Percentiles rank a stretch among this genome's conserved stretches.
Conservation (phyloP, 1,284 basidiomycete species). For the Ustilago sp. region DNA sequence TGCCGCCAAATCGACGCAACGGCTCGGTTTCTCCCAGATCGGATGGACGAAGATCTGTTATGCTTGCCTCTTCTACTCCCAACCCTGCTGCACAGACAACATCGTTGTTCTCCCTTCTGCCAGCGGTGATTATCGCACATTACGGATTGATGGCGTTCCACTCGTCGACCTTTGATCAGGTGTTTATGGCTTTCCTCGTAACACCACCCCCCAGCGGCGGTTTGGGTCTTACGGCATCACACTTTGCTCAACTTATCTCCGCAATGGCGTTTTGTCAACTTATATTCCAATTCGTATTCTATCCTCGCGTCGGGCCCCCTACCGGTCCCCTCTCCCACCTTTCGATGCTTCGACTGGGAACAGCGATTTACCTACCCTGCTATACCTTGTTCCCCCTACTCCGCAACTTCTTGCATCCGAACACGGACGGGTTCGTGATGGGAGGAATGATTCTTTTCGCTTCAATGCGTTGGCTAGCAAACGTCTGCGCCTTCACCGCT, state of each 20-base stretch:
- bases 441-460: constrained; percentile 70
- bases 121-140: constrained; percentile 66
- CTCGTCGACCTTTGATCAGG: constrained; percentile 68
- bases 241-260: constrained; percentile 69
- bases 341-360: constrained; percentile 66
- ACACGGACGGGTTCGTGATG: constrained; percentile 71
- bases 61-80: constrained; percentile 2
- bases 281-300: constrained; percentile 70
- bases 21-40: constrained; percentile 7
- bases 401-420: constrained; percentile 71
- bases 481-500: constrained; percentile 69
- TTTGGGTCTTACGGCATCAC: constrained; percentile 67
- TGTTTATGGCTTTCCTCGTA: constrained; percentile 69
- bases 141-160: constrained; percentile 68
- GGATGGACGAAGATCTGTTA: background rate
- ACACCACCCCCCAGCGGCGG: constrained; percentile 66
- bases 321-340: constrained; percentile 66
- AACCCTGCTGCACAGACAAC: background rate
- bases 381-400: constrained; percentile 67
- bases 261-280: constrained; percentile 66
- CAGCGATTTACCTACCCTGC: constrained; percentile 50
- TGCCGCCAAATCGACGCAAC: constrained; percentile 12
- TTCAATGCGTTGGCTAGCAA: constrained; percentile 69
- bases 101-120: constrained; percentile 59
- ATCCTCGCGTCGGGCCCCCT: constrained; percentile 76